Conservation (phyloP, 495 filamentous ascomycete species). For the Penicilliopsis zonata region DNA sequence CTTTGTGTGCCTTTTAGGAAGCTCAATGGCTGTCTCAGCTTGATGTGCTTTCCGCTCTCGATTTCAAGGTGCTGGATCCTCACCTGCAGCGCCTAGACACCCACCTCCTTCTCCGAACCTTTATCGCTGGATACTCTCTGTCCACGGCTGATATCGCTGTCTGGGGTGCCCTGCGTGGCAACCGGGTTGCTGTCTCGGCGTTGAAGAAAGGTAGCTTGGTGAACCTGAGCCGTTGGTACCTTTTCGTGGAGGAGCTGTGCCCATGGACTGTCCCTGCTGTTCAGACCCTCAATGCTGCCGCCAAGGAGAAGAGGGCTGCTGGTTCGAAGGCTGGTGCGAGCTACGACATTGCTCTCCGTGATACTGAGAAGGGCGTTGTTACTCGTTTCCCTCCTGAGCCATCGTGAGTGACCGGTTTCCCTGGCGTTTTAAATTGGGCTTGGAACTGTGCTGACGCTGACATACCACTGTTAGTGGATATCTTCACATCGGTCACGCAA, state of each 20-base stretch:
- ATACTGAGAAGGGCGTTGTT: constrained; percentile 85
- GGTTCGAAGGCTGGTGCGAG: constrained; percentile 73
- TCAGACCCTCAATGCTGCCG: constrained; percentile 46
- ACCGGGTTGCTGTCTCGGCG: constrained; percentile 70
- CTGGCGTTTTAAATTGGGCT: neutral
- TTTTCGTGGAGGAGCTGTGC: constrained; percentile 69
- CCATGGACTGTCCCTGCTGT: constrained; percentile 42
- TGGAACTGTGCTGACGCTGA: constrained; percentile 1
- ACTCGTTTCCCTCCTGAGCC: constrained; percentile 94
- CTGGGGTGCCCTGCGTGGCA: constrained; percentile 76
- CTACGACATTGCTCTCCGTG: constrained; percentile 81
- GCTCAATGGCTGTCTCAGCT: constrained; percentile 46
- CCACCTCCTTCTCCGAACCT: constrained; percentile 75
- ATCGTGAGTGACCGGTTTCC: constrained; percentile 44
- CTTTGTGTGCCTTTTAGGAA: constrained; percentile 18
- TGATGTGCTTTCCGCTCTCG: constrained; percentile 40
- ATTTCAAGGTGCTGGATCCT: constrained; percentile 74
- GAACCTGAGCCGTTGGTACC: constrained; percentile 83
- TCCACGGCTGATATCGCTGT: constrained; percentile 69
- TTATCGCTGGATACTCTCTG: constrained; percentile 71
- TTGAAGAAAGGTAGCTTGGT: constrained; percentile 65
- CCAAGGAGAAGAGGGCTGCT: constrained; percentile 53
- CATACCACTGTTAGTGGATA: constrained; percentile 47
- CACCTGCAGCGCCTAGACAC: constrained; percentile 66
- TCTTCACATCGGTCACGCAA: constrained; percentile 88